A percentile compares a stretch with the other conserved stretches of the same genome.
Conservation (phyloP, 768 basidiomycete genomes). For the Solioccasus polychromus region DNA sequence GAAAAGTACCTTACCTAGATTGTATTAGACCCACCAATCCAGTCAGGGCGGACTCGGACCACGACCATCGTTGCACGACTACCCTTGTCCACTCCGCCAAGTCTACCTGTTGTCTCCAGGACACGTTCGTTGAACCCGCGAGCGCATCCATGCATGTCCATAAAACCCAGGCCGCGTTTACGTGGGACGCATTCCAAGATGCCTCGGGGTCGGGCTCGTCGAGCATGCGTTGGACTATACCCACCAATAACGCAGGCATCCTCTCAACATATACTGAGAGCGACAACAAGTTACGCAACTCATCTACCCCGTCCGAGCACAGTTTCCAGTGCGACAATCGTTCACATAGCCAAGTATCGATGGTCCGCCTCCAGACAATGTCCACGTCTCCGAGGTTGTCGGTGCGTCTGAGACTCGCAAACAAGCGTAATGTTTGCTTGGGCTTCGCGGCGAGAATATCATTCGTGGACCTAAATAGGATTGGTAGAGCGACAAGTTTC, state of each 20-base stretch:
- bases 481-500: constrained; percentile 64
- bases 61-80: constrained; percentile 51
- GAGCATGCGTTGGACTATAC: constrained; percentile 44
- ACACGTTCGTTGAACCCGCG: constrained; percentile 31
- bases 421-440: constrained; percentile 41
- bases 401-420: constrained; percentile 46
- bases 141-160: constrained; percentile 60
- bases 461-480: constrained; percentile 50
- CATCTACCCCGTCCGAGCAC: constrained; percentile 41
- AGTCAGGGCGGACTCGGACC: constrained; percentile 53
- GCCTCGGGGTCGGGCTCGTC: constrained; percentile 26
- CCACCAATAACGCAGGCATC: constrained; percentile 40
- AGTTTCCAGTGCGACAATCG: constrained; percentile 43
- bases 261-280: constrained; percentile 52
- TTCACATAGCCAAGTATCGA: constrained; percentile 49
- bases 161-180: constrained; percentile 52
- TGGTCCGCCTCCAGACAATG: constrained; percentile 52
- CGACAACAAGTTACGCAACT: constrained; percentile 53
- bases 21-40: constrained; percentile 50
- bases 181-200: constrained; percentile 32
- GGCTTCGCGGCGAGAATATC: constrained; percentile 47
- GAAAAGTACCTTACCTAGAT: constrained; percentile 36
- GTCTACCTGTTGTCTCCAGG: constrained; percentile 51
- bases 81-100: constrained; percentile 46
- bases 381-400: constrained; percentile 57